Conservation (phyloP, 768 basidiomycete species). For the Pulveroboletus ravenelii region DNA sequence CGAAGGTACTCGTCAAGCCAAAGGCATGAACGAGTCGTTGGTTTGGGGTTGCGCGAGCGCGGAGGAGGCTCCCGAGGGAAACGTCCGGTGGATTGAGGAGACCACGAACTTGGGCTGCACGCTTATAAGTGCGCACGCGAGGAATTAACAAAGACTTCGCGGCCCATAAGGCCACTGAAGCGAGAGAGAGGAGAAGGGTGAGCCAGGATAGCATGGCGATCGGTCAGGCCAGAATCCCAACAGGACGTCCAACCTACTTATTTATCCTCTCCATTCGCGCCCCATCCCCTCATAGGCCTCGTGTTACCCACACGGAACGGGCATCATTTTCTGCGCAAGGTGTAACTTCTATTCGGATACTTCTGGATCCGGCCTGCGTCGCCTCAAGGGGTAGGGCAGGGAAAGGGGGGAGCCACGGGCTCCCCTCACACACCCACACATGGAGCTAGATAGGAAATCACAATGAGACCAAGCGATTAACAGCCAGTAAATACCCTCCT, state of each 20-base stretch:
- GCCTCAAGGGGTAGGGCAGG: neutral
- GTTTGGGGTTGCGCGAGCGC: slow-evolving; percentile 19
- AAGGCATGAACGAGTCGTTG: slow-evolving; percentile 26
- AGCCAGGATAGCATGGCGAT: slow-evolving; percentile 2
- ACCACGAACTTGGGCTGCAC: neutral
- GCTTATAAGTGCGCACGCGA: slow-evolving; percentile 9
- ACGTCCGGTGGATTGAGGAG: slow-evolving; percentile 16
- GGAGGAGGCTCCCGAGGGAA: slow-evolving; percentile 13
- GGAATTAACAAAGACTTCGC: neutral
- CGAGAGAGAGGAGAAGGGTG: neutral
- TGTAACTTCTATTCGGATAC: neutral
- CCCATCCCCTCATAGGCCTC: neutral
- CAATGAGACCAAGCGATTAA: neutral
- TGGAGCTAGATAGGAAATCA: neutral
- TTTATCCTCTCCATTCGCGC: slow-evolving; percentile 3
- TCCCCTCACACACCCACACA: slow-evolving; percentile 5
- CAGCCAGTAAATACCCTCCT: neutral
- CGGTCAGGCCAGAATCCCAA: neutral
- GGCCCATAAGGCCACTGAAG: neutral
- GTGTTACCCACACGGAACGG: neutral
- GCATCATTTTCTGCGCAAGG: neutral
- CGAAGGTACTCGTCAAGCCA: slow-evolving; percentile 47
- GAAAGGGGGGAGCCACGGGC: neutral
- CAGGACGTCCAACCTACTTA: neutral
- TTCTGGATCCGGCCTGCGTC: too few relatives aligned